Conservation (phyloP, 1,284 basidiomycete genomes). For the Puccinia novopanici region DNA sequence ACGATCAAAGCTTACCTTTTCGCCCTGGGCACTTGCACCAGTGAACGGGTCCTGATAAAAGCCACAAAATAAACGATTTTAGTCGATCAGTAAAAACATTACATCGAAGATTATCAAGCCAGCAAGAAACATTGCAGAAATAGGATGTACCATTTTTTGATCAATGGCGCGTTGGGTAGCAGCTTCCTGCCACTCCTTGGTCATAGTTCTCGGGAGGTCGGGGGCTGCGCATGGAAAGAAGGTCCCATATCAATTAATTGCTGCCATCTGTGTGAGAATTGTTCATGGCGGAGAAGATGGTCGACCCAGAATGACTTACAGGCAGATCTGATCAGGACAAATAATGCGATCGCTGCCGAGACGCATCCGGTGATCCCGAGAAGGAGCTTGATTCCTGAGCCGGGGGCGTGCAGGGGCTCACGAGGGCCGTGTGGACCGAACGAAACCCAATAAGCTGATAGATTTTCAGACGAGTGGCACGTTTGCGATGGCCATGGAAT, state of each 20-base stretch:
- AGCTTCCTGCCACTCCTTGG: constrained; percentile 51
- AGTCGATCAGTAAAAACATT: background rate
- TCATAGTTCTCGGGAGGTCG: constrained; percentile 47
- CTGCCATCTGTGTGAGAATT: background rate
- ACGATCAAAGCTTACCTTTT: constrained; percentile 20
- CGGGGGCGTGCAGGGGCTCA: constrained; percentile 50
- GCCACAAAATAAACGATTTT: background rate
- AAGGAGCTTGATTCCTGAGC: constrained; percentile 49
- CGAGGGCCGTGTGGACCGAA: constrained; percentile 50
- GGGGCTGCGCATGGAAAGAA: constrained; percentile 21
- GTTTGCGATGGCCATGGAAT: background rate
- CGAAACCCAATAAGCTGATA: constrained; percentile 49
- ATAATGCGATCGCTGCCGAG: constrained; percentile 41
- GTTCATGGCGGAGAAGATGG: background rate
- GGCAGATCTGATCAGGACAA: constrained; percentile 35
- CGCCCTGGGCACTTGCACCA: constrained; percentile 46
- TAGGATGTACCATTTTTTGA: constrained; percentile 46
- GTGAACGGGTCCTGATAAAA: constrained; percentile 48
- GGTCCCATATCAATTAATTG: background rate
- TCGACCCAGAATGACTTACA: constrained; percentile 12
- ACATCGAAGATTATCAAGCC: background rate
- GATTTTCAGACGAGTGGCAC: background rate
- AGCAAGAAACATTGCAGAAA: background rate
- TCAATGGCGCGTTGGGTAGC: constrained; percentile 47
- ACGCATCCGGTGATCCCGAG: constrained; percentile 50